Percentiles rank a stretch among this genome's conserved stretches.
Evolutionary conservation across 768 basidiomycete genomes (phyloP).

Genomic region (Strobilomyces dryophilus): DNA sequence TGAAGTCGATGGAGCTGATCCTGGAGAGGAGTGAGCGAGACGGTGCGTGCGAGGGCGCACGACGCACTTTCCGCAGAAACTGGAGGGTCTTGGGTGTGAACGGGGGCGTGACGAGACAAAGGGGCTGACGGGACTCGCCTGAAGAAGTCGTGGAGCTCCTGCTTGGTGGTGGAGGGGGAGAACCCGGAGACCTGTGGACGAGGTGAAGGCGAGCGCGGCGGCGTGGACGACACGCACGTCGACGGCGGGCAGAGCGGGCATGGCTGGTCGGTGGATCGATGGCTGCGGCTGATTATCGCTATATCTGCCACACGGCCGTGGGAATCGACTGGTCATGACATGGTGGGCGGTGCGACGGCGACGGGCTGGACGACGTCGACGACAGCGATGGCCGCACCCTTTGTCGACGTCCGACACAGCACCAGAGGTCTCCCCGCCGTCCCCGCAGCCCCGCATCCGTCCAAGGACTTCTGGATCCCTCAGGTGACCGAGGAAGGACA

Average conservation of each 20-base stretch:
- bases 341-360: constrained; percentile 11
- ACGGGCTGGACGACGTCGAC: neutral
- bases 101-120: neutral
- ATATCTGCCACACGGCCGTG: constrained; percentile 2
- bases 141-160: constrained; percentile 77
- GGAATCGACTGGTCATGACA: constrained; percentile 11
- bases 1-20: constrained; percentile 62
- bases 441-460: constrained; percentile 8
- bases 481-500: constrained; percentile 76
- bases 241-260: constrained; percentile 21
- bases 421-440: constrained; percentile 30
- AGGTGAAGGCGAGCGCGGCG: neutral
- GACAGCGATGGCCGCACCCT: constrained; percentile 19
- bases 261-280: neutral
- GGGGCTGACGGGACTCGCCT: constrained; percentile 44
- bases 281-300: neutral
- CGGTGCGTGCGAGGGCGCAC: neutral
- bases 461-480: constrained; percentile 88
- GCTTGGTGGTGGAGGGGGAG: constrained; percentile 58
- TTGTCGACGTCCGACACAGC: constrained; percentile 14
- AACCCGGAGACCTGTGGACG: constrained; percentile 64
- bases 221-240: constrained; percentile 32
- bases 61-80: constrained; percentile 83
- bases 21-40: constrained; percentile 30
- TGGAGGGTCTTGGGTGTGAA: constrained; percentile 23